These are phyloP conservation scores for Nepenthes mirabilis DNA, from an alignment of 148 eudicot species.

Conservation along the genomic window DNA sequence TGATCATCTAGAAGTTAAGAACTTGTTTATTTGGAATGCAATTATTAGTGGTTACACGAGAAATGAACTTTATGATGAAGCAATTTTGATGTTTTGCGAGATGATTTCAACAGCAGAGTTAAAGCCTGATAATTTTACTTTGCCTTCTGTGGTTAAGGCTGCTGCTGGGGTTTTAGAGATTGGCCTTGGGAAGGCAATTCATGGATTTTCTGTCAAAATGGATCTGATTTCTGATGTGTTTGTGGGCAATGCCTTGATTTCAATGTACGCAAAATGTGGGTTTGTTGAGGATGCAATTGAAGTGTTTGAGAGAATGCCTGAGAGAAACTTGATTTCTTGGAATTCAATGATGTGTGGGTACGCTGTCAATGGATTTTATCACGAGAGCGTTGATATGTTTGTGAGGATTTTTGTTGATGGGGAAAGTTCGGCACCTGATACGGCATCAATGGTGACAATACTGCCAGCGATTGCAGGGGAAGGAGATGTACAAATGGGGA, in stretches of 20 bases:
- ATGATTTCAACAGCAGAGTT: slow-evolving; percentile 16
- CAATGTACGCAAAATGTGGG: slow-evolving; percentile 47
- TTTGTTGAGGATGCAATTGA: slow-evolving; percentile 25
- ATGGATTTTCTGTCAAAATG: slow-evolving; percentile 37
- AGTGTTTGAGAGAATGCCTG: slow-evolving; percentile 34
- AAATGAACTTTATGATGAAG: slow-evolving; percentile 34
- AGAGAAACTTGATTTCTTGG: slow-evolving; percentile 56
- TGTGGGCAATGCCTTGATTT: slow-evolving; percentile 46
- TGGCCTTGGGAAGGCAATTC: slow-evolving; percentile 25
- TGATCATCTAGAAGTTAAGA: slow-evolving; percentile 20
- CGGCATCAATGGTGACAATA: slow-evolving; percentile 41
- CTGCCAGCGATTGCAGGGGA: slow-evolving; percentile 38
- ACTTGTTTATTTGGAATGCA: slow-evolving; percentile 47
- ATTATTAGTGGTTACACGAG: slow-evolving; percentile 42
- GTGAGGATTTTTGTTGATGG: slow-evolving; percentile 18
- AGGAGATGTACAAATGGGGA: slow-evolving; percentile 30
- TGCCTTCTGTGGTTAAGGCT: slow-evolving; percentile 52
- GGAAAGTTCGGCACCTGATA: slow-evolving; percentile 31
- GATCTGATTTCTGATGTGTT: slow-evolving; percentile 37
- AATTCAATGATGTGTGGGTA: slow-evolving; percentile 46
- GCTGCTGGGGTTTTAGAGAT: slow-evolving; percentile 31
- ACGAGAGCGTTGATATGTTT: slow-evolving; percentile 25
- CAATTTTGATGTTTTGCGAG: slow-evolving; percentile 23
- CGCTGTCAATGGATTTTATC: slow-evolving; percentile 22
- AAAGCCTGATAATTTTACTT: slow-evolving; percentile 49